Conservation (phyloP, 2,329 filamentous ascomycete genomes). For the Seiridium cupressi region DNA sequence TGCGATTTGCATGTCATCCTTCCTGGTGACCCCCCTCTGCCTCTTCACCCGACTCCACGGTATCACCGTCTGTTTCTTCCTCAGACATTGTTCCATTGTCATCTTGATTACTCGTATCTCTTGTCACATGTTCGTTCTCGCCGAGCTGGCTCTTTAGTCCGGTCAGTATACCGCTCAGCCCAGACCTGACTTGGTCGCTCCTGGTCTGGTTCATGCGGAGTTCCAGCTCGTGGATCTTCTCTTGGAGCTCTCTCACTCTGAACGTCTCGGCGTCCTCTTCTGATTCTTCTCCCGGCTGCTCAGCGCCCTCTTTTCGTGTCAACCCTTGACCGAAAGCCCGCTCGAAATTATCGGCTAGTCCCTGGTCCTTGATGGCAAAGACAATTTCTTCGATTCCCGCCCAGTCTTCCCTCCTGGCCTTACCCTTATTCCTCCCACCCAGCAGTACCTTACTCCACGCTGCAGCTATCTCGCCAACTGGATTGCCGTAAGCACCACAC, state of each 20-base stretch:
- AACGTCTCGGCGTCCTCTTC: constrained; percentile 9
- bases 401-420: constrained; percentile 33
- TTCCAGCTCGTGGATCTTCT: constrained; percentile 27
- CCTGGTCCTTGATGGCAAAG: constrained; percentile 55
- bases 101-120: background rate
- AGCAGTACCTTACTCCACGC: constrained; percentile 49
- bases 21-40: background rate
- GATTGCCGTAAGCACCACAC: constrained; percentile 63
- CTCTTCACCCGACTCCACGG: background rate
- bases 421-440: constrained; percentile 18
- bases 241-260: constrained; percentile 20
- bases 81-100: background rate
- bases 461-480: constrained; percentile 54
- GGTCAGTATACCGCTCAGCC: constrained; percentile 24
- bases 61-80: background rate
- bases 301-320: constrained; percentile 24
- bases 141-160: constrained; percentile 23
- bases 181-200: constrained; percentile 23
- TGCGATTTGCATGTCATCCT: too few species aligned
- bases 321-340: constrained; percentile 42
- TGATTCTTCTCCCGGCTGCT: constrained; percentile 13
- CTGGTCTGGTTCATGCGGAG: constrained; percentile 18
- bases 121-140: background rate
- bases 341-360: constrained; percentile 51
- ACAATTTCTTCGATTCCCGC: constrained; percentile 48